Evolutionary conservation across 1,284 basidiomycete genomes (phyloP).

Genomic region (Cryptococcus sp.): DNA sequence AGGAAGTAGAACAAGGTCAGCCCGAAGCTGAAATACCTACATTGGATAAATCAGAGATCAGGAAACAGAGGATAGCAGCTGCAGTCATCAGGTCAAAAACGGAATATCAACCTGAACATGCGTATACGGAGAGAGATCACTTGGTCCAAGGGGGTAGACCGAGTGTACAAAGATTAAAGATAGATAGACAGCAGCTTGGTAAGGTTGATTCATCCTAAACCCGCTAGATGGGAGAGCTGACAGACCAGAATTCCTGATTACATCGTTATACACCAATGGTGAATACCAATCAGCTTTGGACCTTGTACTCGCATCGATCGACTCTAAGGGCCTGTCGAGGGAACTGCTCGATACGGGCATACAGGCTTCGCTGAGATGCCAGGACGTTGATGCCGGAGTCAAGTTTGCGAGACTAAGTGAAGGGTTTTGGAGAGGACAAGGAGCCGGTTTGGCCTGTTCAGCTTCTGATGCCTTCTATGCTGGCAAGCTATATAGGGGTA

Average conservation of each 20-base stretch:
- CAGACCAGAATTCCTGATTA: constrained; percentile 16
- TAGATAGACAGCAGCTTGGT: not conserved
- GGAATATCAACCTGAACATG: constrained; percentile 40
- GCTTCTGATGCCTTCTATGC: constrained; percentile 22
- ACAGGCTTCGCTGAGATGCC: constrained; percentile 15
- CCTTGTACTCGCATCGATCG: constrained; percentile 11
- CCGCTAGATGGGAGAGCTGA: not conserved
- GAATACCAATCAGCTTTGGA: constrained; percentile 11
- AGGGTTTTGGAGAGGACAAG: not conserved
- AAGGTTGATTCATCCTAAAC: not conserved
- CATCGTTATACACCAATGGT: constrained; percentile 16
- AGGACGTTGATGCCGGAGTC: constrained; percentile 9
- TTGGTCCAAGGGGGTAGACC: too few relatives aligned
- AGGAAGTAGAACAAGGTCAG: not conserved
- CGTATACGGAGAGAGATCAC: constrained; percentile 32
- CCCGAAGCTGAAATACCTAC: not conserved
- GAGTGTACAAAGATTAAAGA: constrained; percentile 14
- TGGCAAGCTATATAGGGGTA: constrained; percentile 14
- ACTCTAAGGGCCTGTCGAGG: constrained; percentile 13
- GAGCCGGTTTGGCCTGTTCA: constrained; percentile 21
- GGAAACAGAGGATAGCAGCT: constrained; percentile 29
- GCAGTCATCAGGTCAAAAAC: constrained; percentile 34
- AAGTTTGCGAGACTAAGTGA: constrained; percentile 18
- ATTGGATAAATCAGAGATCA: constrained; percentile 12
- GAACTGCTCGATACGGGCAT: constrained; percentile 34